Evolutionary conservation across 306 rosid genomes (phyloP).

Genomic region (Prunus dulcis): DNA sequence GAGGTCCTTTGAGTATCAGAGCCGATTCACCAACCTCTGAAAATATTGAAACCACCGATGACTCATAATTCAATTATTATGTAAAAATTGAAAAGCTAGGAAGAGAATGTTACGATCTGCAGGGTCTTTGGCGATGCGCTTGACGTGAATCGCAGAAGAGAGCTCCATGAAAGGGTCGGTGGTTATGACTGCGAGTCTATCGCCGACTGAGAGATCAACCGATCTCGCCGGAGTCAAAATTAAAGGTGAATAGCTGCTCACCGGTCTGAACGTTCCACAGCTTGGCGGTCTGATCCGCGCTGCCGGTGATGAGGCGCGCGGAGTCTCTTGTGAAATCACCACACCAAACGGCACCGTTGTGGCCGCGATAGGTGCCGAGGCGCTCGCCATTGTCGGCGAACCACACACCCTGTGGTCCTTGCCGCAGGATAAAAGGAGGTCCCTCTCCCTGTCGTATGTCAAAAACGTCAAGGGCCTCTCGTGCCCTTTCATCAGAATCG

Average conservation of each 20-base stretch:
- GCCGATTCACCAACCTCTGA: conserved; percentile 76
- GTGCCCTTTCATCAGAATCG: conserved; percentile 96
- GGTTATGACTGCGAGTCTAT: conserved; percentile 59
- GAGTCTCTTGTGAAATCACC: conserved; percentile 90
- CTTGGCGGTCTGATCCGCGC: conserved; percentile 81
- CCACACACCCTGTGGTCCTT: no score
- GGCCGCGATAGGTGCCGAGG: conserved; percentile 82
- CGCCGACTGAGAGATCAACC: conserved; percentile 67
- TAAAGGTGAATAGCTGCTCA: conserved; percentile 63
- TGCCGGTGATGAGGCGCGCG: conserved; percentile 58
- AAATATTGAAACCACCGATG: not conserved
- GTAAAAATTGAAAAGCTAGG: not conserved
- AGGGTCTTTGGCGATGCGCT: conserved; percentile 52
- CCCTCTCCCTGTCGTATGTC: conserved; percentile 82
- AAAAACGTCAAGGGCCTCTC: conserved; percentile 90
- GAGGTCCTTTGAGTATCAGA: conserved; percentile 71
- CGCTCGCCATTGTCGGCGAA: conserved; percentile 94
- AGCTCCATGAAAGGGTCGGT: conserved; percentile 76
- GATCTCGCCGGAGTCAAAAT: conserved; percentile 75
- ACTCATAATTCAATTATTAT: not conserved
- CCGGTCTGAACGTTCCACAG: conserved; percentile 74
- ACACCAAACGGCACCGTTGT: conserved; percentile 96
- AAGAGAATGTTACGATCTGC: conserved; percentile 43
- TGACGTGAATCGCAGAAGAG: conserved; percentile 71
- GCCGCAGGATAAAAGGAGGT: conserved; percentile 83